These are phyloP conservation scores for Lophium mytilinum DNA, from an alignment of 495 filamentous ascomycete species.

Conservation along the genomic window DNA sequence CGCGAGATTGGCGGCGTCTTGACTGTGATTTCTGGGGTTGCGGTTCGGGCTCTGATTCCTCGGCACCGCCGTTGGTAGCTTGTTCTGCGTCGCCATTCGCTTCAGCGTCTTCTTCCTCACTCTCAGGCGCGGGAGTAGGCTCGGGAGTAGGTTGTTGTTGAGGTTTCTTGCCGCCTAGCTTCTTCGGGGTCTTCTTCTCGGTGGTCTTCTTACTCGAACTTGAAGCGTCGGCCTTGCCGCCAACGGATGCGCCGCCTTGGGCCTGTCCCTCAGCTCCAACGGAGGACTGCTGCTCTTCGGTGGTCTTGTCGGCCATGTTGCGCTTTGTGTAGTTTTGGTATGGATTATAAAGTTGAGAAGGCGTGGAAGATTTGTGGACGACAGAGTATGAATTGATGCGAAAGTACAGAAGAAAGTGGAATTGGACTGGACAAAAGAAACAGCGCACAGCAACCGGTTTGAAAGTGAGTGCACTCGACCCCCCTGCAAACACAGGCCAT, in stretches of 20 bases:
- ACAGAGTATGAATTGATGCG: not conserved
- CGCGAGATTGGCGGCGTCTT: slow-evolving; percentile 34
- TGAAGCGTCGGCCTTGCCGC: slow-evolving; percentile 21
- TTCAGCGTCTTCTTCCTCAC: slow-evolving; percentile 29
- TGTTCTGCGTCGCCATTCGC: slow-evolving; percentile 20
- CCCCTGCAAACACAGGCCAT: slow-evolving; percentile 1
- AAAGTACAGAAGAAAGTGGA: slow-evolving; percentile 3
- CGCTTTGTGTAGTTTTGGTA: not conserved
- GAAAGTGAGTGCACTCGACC: slow-evolving; percentile 5
- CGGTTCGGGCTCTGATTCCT: slow-evolving; percentile 27
- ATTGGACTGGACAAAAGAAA: slow-evolving; percentile 16
- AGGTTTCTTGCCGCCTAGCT: slow-evolving; percentile 33
- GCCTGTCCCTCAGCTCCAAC: slow-evolving; percentile 31
- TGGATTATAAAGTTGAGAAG: slow-evolving; percentile 1
- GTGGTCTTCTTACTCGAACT: slow-evolving; percentile 29
- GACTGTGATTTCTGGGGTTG: slow-evolving; percentile 27
- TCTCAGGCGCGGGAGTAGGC: slow-evolving; percentile 26
- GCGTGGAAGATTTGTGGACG: not conserved
- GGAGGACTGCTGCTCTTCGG: slow-evolving; percentile 31
- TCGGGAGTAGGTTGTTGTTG: slow-evolving; percentile 37
- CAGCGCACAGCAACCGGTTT: slow-evolving; percentile 25
- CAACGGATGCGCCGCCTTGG: slow-evolving; percentile 26
- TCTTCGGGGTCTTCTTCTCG: slow-evolving; percentile 36
- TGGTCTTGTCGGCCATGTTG: slow-evolving; percentile 27
- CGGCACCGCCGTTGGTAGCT: slow-evolving; percentile 22